Evolutionary conservation across 345 rosid genomes (phyloP), one percentile per base, ranked within the genome.

Genomic region (Eutrema yunnanense): DNA sequence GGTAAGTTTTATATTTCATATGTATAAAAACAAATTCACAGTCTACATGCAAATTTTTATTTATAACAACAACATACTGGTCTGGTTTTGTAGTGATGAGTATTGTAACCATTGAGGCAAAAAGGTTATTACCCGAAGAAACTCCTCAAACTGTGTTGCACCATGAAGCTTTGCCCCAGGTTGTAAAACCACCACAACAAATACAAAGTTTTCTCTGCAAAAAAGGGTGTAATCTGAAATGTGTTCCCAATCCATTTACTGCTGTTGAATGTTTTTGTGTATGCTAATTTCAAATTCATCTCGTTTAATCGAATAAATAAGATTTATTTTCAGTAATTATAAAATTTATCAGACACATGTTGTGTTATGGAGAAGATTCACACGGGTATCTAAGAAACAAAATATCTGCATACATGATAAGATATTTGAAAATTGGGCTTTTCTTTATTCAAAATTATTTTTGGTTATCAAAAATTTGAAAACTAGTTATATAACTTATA

Each of bases 21-120:
- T 22, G 0, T 22, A 0, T 3, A 30, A 22, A 19, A 19, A 19
- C 1, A 19, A 2, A 1, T 22, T 22, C 26, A 22, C 22, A 22
- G 26, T 22, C 34, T 26, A 2, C 56, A 30, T 53, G 5, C 0
- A 1, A 3, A 5, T 30, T 54, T n/a, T 16, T 13, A 16, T 40
- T 40, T 52, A 26, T 44, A 30, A 33, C 22, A 26, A 56, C 3
- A 33, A 12, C 3, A 32, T 32, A n/a, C 40, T 32, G 0, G 3
- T 44, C 55, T 46, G 33, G n/a, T 44, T 33, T 69, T 22, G 42
- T 46, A 69, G 73, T 56, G 44, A 69, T 34, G 54, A 66, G 6
- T 33, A 19, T 27, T 5, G 6, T 55, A 22, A 19, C 46, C 22
- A 3, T 33, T 44, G 65, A 56, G 9, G 36, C 65, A 44, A 69